Evolutionary conservation across 352 stramenopile genomes (phyloP).

Genomic region (Globisporangium radiosum): DNA sequence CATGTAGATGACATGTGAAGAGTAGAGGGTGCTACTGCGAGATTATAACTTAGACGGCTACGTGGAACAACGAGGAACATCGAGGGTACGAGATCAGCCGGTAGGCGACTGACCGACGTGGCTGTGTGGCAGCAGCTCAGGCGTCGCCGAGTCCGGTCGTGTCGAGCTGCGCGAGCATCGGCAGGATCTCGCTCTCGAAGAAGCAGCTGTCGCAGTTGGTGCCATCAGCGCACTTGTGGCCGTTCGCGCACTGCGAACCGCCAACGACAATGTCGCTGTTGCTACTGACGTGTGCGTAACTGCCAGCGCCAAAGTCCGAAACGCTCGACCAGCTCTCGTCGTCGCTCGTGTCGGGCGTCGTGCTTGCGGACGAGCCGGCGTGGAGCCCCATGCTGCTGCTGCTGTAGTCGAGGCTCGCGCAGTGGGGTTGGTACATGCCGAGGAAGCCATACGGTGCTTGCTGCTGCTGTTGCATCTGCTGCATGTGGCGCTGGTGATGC

Average conservation of each 20-base stretch:
- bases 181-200: constrained; percentile 31
- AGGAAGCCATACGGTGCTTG: constrained; percentile 7
- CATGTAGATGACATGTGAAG: too few relatives aligned
- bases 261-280: too few relatives aligned
- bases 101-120: too few relatives aligned
- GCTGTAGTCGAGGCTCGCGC: constrained; percentile 6
- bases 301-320: neutral
- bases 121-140: neutral
- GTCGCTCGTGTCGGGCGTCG: constrained; percentile 15
- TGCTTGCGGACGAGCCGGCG: constrained; percentile 4
- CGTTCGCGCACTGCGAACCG: constrained; percentile 1
- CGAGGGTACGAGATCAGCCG: too few relatives aligned
- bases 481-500: neutral
- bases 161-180: constrained; percentile 26
- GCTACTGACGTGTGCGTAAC: constrained; percentile 3
- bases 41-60: too few relatives aligned
- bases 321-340: constrained; percentile 11
- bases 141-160: constrained; percentile 6
- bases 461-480: neutral
- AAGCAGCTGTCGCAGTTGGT: constrained; percentile 19
- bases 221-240: constrained; percentile 7
- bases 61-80: too few relatives aligned
- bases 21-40: too few relatives aligned
- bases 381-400: neutral
- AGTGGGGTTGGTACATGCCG: constrained; percentile 1